A percentile compares a stretch with the other conserved stretches of the same genome.
phyloP scores from a whole-genome alignment of 2,329 filamentous ascomycete species.

The Pseudogymnoascus sp. region DNA sequence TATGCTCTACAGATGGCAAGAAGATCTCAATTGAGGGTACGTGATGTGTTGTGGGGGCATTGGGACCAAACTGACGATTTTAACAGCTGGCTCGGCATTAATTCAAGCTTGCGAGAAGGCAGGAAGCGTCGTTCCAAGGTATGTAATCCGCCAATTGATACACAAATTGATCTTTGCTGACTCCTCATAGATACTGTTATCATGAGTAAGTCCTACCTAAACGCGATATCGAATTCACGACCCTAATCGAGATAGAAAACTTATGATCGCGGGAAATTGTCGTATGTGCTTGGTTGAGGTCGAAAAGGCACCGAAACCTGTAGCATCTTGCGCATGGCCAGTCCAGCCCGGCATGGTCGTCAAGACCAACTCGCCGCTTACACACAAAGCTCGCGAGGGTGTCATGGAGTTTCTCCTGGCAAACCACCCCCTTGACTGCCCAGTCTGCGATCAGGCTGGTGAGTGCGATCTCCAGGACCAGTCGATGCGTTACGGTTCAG shows the following conservation, averaged over 20 bases:
- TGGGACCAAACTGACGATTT: conserved; percentile 30
- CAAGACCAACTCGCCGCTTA: conserved; percentile 92
- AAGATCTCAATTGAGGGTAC: conserved; percentile 96
- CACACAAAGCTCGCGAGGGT: conserved; percentile 96
- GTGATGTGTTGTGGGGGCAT: conserved; percentile 16
- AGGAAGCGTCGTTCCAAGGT: conserved; percentile 80
- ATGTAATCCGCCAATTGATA: conserved; percentile 26
- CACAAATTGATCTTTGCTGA: conserved; percentile 17
- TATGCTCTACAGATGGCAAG: conserved; percentile 66
- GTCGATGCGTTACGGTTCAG: conserved; percentile 96
- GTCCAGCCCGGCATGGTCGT: conserved; percentile 98
- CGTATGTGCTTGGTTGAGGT: conserved; percentile 99
- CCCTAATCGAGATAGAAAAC: conserved; percentile 53
- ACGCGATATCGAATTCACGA: conserved; percentile 22
- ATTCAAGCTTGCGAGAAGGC: conserved; percentile 99
- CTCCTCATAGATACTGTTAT: conserved; percentile 75
- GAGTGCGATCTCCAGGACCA: conserved; percentile 99
- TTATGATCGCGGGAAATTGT: conserved; percentile 98
- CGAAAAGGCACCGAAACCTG: conserved; percentile 89
- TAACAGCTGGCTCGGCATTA: conserved; percentile 81
- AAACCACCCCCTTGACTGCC: conserved; percentile 93
- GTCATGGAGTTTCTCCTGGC: conserved; percentile 98
- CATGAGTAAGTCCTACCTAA: conserved; percentile 64
- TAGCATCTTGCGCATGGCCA: conserved; percentile 97
- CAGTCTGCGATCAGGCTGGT: conserved; percentile 96